phyloP scores from a whole-genome alignment of 139 green algal genomes.

The Chlorella sp. region DNA sequence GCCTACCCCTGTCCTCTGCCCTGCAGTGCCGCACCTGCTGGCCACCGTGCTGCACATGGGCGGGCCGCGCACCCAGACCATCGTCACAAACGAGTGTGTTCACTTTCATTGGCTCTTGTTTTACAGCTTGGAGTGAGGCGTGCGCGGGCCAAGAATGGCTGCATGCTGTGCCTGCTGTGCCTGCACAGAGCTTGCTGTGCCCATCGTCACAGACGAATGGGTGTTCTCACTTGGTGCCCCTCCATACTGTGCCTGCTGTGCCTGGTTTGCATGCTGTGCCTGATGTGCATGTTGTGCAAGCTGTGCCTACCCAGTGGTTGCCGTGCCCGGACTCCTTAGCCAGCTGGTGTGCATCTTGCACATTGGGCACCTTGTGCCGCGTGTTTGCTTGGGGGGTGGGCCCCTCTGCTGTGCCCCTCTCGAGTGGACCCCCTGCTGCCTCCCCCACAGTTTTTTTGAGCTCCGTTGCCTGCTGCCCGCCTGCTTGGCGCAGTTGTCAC shows the following conservation, averaged over 20 bases:
- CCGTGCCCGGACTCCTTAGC: too few species aligned
- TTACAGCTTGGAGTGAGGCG: too few species aligned
- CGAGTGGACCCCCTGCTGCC: not conserved
- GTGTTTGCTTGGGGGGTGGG: not conserved
- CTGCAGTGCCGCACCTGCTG: slow-evolving; percentile 40
- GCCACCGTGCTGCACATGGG: slow-evolving; percentile 29
- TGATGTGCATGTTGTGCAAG: not conserved
- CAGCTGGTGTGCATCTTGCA: not conserved
- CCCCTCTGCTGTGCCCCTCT: not conserved
- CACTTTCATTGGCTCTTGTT: too few species aligned
- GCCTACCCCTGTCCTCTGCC: not conserved
- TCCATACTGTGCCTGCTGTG: not conserved
- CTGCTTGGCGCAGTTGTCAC: too few species aligned
- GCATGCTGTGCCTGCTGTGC: not conserved
- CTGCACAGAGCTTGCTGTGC: too few species aligned
- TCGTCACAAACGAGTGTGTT: slow-evolving; percentile 83
- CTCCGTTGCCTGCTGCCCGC: too few species aligned
- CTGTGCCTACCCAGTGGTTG: not conserved
- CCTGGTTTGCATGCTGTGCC: too few species aligned
- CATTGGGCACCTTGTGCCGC: too few species aligned
- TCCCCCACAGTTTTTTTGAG: not conserved
- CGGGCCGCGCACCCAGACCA: slow-evolving; percentile 35
- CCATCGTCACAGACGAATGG: too few species aligned
- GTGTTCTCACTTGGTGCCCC: too few species aligned
- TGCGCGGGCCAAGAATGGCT: too few species aligned